phyloP scores from a whole-genome alignment of 352 stramenopile species.

The Poterioochromonas sp. region DNA sequence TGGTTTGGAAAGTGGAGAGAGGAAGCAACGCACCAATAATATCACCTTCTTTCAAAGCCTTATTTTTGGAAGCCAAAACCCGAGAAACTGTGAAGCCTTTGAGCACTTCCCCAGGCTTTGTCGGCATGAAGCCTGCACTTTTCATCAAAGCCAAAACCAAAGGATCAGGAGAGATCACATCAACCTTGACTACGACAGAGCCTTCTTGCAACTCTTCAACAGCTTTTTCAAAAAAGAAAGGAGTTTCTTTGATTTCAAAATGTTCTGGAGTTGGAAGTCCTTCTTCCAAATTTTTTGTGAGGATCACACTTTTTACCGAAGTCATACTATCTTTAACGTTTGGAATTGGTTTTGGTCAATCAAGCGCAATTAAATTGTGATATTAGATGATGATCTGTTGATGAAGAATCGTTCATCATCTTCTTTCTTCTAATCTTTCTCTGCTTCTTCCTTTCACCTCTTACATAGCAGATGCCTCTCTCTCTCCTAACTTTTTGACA shows the following conservation, averaged over 20 bases:
- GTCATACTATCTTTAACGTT: too few species aligned
- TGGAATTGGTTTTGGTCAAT: too few species aligned
- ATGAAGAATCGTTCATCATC: too few species aligned
- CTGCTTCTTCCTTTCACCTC: too few species aligned
- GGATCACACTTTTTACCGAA: background rate
- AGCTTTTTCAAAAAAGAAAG: background rate
- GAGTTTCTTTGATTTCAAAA: background rate
- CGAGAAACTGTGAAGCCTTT: too few species aligned
- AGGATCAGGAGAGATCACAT: slow-evolving; percentile 9
- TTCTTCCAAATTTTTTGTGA: background rate
- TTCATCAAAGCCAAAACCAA: slow-evolving; percentile 7
- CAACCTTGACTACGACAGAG: background rate
- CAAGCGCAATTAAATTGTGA: too few species aligned
- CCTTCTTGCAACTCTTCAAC: background rate
- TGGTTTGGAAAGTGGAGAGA: slow-evolving; percentile 34
- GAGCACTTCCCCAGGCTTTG: slow-evolving; percentile 29
- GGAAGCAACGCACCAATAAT: slow-evolving; percentile 33
- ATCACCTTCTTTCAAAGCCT: too few species aligned
- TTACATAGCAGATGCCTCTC: too few species aligned
- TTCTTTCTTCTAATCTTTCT: too few species aligned
- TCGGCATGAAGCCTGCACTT: background rate
- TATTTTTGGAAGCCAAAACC: too few species aligned
- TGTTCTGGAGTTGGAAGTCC: background rate
- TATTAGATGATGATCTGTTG: too few species aligned
- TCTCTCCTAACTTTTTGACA: too few species aligned